Evolutionary conservation across 148 eudicot species (phyloP).

Genomic region (Camellia sinensis): DNA sequence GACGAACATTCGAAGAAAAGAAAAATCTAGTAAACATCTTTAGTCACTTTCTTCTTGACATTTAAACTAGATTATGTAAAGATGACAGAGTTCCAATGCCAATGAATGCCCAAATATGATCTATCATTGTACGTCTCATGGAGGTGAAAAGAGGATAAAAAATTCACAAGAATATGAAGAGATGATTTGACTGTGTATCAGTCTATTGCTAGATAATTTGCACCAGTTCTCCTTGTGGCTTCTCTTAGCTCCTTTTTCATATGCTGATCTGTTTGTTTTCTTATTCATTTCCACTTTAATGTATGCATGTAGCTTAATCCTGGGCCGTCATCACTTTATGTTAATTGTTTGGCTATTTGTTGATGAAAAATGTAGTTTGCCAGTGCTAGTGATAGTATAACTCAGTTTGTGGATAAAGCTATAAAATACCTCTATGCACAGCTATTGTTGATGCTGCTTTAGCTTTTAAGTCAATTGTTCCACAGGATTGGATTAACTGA

Average conservation of each 20-base stretch:
- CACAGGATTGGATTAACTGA: not conserved
- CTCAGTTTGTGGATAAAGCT: not conserved
- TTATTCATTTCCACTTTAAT: not conserved
- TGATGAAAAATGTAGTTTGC: not conserved
- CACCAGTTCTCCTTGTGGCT: not conserved
- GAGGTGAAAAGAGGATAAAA: not conserved
- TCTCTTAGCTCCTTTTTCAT: not conserved
- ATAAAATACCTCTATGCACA: not conserved
- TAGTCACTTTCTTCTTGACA: no score
- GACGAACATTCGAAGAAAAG: no score
- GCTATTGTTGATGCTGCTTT: not conserved
- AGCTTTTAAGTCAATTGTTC: not conserved
- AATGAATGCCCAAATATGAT: not conserved
- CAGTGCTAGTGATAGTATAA: not conserved
- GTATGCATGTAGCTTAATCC: not conserved
- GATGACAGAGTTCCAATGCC: not conserved
- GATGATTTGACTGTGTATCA: not conserved
- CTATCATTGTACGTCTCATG: no score
- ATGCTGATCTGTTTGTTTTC: not conserved
- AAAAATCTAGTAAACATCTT: no score
- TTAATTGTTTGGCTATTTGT: not conserved
- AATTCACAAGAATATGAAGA: not conserved
- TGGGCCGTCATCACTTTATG: not conserved
- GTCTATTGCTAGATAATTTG: not conserved
- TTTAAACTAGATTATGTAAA: not conserved